phyloP scores from a whole-genome alignment of 2,329 filamentous ascomycete genomes.

The Botrytis medusae region DNA sequence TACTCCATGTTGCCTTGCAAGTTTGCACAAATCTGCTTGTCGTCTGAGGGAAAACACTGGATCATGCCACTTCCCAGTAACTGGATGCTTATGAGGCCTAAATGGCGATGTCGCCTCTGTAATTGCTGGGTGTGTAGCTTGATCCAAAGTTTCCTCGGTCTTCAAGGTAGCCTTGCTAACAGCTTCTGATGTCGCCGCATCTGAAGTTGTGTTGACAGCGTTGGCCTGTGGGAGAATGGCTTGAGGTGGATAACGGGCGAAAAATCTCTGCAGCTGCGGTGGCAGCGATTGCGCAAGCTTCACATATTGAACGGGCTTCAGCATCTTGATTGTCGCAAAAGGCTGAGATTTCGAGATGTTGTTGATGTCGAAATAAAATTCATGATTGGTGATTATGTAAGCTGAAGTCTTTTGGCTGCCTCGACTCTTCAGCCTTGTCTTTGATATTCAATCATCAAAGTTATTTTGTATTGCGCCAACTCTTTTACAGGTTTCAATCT shows the following conservation, averaged over 20 bases:
- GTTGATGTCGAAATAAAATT: slow-evolving; percentile 21
- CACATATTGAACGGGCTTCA: slow-evolving; percentile 38
- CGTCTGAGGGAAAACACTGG: slow-evolving; percentile 79
- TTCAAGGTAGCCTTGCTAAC: slow-evolving; percentile 32
- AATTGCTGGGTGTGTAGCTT: slow-evolving; percentile 44
- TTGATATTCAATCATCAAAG: not conserved
- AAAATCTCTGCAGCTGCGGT: slow-evolving; percentile 76
- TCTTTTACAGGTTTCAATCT: not conserved
- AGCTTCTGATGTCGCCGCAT: slow-evolving; percentile 45
- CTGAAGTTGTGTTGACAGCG: slow-evolving; percentile 41
- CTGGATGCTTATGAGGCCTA: slow-evolving; percentile 71
- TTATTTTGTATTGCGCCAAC: slow-evolving; percentile 15
- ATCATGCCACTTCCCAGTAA: slow-evolving; percentile 79
- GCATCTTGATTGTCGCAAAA: slow-evolving; percentile 26
- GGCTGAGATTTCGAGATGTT: slow-evolving; percentile 18
- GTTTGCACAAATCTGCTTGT: slow-evolving; percentile 87
- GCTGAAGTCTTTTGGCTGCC: slow-evolving; percentile 12
- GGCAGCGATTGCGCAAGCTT: slow-evolving; percentile 71
- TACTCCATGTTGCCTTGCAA: slow-evolving; percentile 76
- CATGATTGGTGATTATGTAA: slow-evolving; percentile 20
- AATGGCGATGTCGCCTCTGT: slow-evolving; percentile 63
- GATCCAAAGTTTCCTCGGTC: slow-evolving; percentile 35
- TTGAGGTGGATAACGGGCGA: slow-evolving; percentile 82
- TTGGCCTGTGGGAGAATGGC: slow-evolving; percentile 50
- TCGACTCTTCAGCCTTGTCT: slow-evolving; percentile 21